Base-by-base conservation (phyloP, 208 protist species). In the Acanthamoeba divionensis region DNA sequence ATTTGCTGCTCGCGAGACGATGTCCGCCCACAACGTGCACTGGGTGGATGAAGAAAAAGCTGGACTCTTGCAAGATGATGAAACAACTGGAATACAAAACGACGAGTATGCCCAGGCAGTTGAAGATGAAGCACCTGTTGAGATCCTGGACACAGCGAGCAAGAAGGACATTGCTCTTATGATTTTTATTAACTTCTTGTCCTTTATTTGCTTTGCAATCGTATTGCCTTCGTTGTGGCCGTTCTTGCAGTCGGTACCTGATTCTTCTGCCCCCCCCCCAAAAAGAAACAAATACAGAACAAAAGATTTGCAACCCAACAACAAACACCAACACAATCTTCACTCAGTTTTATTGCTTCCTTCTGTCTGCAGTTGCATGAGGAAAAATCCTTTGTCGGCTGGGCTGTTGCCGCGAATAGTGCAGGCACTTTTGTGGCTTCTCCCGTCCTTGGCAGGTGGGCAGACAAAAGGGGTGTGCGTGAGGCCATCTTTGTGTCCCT, bases 161-260 rank as follows among this genome's bases (percentile, higher is more conserved):
- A 83, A 62, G 45, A 83, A 83, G 50, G 73, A 83, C 73, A 83
- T 83, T 36, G 73, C 73, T 7, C n/a, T 83, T 24, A 90, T 90
- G 85, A 79, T 79, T 44, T 77, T 90, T 36, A 90, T 90, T 65
- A 90, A 90, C 26, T 90, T 90, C 26, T 65, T 90, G 1, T 79
- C 54, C n/a, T 82, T 65, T 44, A 36, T 90, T 36, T 57, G 45
- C 63, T 90, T 90, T 48, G 24, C 63, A 10, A 90, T 90, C 41
- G 85, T 90, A 21, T 24, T 90, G 13, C 85, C 85, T 0, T 82
- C 85, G 6, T 44, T 90, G 3, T 82, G 67, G 66, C 63, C 63
- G 8, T 90, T 79, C 55, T 24, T 90, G 21, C 41, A 90, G 12
- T 50, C 54, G 67, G 85, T 80, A 55, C 21, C 15, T 55, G 60